These are phyloP conservation scores for Trametes villosa DNA, from an alignment of 768 basidiomycete genomes.

Conservation along the genomic window DNA sequence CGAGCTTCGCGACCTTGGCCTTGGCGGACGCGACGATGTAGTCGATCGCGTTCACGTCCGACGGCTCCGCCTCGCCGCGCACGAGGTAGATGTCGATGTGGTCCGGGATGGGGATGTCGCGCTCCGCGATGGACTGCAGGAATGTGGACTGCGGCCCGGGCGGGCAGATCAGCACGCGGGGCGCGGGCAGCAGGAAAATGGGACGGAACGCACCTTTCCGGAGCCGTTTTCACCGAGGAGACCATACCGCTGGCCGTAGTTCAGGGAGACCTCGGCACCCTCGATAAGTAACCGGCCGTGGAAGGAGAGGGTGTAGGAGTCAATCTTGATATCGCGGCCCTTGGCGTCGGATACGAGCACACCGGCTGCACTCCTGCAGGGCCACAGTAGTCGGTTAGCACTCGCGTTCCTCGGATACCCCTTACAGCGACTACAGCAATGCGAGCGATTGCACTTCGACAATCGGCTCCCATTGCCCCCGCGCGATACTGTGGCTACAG, in stretches of 20 bases:
- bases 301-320: slow-evolving; percentile 94
- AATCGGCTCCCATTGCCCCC: too few species aligned
- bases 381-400: background rate
- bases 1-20: slow-evolving; percentile 91
- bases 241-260: slow-evolving; percentile 94
- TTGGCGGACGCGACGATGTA: slow-evolving; percentile 93
- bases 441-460: too few species aligned
- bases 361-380: slow-evolving; percentile 82
- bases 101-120: slow-evolving; percentile 91
- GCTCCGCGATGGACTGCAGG: slow-evolving; percentile 92
- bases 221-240: slow-evolving; percentile 96
- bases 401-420: background rate
- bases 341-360: slow-evolving; percentile 93
- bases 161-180: background rate
- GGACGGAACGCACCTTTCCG: slow-evolving; percentile 76
- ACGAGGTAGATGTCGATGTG: slow-evolving; percentile 99
- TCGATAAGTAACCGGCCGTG: slow-evolving; percentile 88
- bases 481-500: too few species aligned
- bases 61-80: slow-evolving; percentile 92
- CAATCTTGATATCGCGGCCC: slow-evolving; percentile 96
- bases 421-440: too few species aligned
- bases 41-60: slow-evolving; percentile 94
- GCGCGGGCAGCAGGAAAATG: background rate
- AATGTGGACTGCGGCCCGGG: slow-evolving; percentile 76
- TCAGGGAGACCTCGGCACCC: slow-evolving; percentile 73